phyloP scores from a whole-genome alignment of 352 stramenopile genomes.

The Blastocystis sp. region DNA sequence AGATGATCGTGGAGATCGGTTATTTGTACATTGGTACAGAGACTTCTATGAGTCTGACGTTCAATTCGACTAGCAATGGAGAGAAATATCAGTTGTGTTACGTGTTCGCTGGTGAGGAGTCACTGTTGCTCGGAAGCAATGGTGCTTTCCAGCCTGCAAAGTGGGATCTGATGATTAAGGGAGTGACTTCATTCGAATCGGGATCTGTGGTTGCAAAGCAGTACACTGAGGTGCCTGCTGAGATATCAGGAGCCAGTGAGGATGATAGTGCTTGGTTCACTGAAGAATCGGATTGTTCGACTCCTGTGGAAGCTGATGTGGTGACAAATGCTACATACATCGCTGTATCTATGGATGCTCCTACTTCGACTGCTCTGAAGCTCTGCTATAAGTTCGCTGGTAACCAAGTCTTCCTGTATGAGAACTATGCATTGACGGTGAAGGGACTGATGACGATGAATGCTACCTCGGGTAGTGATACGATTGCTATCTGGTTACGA shows the following conservation, averaged over 20 bases:
- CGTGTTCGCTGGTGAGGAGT: slow-evolving; percentile 52
- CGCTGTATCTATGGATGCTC: not conserved
- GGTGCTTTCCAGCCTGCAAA: slow-evolving; percentile 7
- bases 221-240: not conserved
- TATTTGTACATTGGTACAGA: not conserved
- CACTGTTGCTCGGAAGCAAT: slow-evolving; percentile 20
- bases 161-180: slow-evolving; percentile 57
- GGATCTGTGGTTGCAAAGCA: not conserved
- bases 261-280: slow-evolving; percentile 27
- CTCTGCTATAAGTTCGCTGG: slow-evolving; percentile 43
- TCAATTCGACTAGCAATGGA: not conserved
- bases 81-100: slow-evolving; percentile 52
- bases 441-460: slow-evolving; percentile 24
- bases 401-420: slow-evolving; percentile 1
- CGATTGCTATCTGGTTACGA: slow-evolving; percentile 21
- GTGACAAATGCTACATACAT: not conserved
- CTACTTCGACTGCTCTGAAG: not conserved
- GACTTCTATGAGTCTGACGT: not conserved
- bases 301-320: not conserved
- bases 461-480: not conserved
- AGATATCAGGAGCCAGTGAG: slow-evolving; percentile 7
- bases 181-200: not conserved
- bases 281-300: not conserved
- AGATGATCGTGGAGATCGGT: not conserved
- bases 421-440: slow-evolving; percentile 20